Percentiles rank a stretch among this genome's conserved stretches.
These are phyloP conservation scores for Aspergillus pseudonomiae DNA, from an alignment of 2,329 filamentous ascomycete species.

Conservation along the genomic window DNA sequence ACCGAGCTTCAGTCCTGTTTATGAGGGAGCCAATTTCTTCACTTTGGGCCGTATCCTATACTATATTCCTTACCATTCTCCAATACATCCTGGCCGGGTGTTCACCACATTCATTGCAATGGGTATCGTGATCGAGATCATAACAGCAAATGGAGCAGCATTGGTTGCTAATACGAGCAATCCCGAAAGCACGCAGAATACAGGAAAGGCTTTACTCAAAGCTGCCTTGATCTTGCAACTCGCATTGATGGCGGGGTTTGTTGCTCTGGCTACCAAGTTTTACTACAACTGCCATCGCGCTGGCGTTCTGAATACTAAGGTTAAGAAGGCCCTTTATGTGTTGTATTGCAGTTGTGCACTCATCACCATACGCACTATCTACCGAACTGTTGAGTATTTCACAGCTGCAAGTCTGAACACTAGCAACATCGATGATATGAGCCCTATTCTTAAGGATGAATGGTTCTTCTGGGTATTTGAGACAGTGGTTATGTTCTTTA, in stretches of 20 bases:
- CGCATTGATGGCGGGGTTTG: constrained; percentile 54
- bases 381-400: constrained; percentile 57
- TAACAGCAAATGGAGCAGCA: constrained; percentile 57
- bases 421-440: constrained; percentile 41
- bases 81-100: constrained; percentile 59
- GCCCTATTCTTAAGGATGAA: constrained; percentile 46
- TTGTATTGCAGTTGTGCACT: constrained; percentile 54
- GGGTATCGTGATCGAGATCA: constrained; percentile 50
- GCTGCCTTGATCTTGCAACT: constrained; percentile 55
- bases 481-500: constrained; percentile 54
- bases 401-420: constrained; percentile 32
- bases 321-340: constrained; percentile 45
- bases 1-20: constrained; percentile 37
- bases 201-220: constrained; percentile 52
- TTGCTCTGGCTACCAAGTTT: constrained; percentile 50
- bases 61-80: constrained; percentile 51
- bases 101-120: constrained; percentile 62
- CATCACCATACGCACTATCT: constrained; percentile 46
- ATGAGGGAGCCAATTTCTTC: constrained; percentile 53
- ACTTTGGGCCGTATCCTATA: constrained; percentile 57
- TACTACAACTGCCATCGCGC: constrained; percentile 46
- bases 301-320: constrained; percentile 47
- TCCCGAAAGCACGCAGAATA: constrained; percentile 39
- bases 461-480: constrained; percentile 61
- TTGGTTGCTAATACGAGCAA: constrained; percentile 46